Evolutionary conservation across 345 rosid species (phyloP), one percentile per base, ranked within the genome.

Genomic region (Dovyalis caffra): DNA sequence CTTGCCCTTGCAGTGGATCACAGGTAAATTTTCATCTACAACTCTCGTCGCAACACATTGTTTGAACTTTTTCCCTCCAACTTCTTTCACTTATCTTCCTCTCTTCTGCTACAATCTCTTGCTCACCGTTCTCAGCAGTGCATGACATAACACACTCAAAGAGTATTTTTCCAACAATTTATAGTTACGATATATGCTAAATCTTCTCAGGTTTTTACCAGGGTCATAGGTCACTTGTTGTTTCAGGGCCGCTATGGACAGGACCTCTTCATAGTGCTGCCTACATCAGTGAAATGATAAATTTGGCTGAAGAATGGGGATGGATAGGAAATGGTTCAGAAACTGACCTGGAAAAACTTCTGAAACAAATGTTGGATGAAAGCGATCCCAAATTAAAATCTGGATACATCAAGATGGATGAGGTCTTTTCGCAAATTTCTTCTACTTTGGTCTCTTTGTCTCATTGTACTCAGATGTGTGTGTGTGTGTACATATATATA

Each of bases 371-470:
- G 95, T 69, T 90, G 23, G 97, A 92, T 62, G 97, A 95, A 82
- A 90, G 91, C 71, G 90, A 95, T 77, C 90, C 93, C 35, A 88
- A 88, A 79, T 78, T 92, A 28, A 92, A 93, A 15, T 84, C 85
- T n/a, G 99, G 99, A 74, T 95, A 87, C 86, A 89, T 86, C 76
- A 91, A 88, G 82, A 66, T 92, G 83, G 97, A 92, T 70, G 87
- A 91, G 99, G 99, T 91, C 21, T 28, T 67, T 5, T 2, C 26
- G 66, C 51, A 9, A 33, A 23, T 21, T 26, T 45, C 49, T 37
- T 18, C 66, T 9, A 28, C 23, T 66, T 29, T 68, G 51, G 45
- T 76, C 40, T 72, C 16, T 11, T 66, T 20, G 28, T 66, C 2
- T 65, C 15, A 58, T 34, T 45, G 53, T 20, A 43, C 29, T 32